Evolutionary conservation across 257 asterid genomes (phyloP), one percentile per base, ranked within the genome.

Genomic region (Petunia secreta): DNA sequence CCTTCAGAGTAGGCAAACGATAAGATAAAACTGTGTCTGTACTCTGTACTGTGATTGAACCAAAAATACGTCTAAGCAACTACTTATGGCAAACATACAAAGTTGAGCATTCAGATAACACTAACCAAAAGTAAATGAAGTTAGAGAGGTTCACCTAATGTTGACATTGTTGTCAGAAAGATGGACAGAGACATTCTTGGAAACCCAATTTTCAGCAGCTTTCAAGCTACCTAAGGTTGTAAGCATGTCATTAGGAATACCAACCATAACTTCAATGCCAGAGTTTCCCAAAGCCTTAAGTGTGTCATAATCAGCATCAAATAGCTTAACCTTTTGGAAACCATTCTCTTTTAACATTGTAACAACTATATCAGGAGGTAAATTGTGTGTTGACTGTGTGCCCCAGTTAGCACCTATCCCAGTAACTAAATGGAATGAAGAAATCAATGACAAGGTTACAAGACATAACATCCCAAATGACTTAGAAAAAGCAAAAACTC

Each of bases 351-450:
- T 88, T 9, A 94, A 86, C 98, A 92, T 84, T 85, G 87, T 80
- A 84, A 94, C 98, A 64, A 94, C 91, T 77, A 60, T 71, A 1
- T 86, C 85, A 1, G 98, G 98, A 60, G 89, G 92, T 82, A 92
- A 48, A 34, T 57, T 79, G 82, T 94, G 98, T 43, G 95, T 87
- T 54, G 95, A 39, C 64, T 90, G 98, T 8, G 91, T 83, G 38
- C 98, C 98, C 97, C 97, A 94, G 80, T 94, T 94, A 65, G 91
- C 98, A 64, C 98, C 97, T 11, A 92, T 90, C 55, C 94, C 94
- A 63, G 84, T 81, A 66, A 54, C 94, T 62, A 10, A 13, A 83
- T 85, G 50, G 79, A 52, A 52, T 52, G 3, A 8, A 10, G 77
- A 80, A 46, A 82, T 67, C 80, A 75, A 10, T 10, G 77, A 59